These are phyloP conservation scores for Neonectria neomacrospora DNA, from an alignment of 2,329 filamentous ascomycete genomes.

Conservation along the genomic window DNA sequence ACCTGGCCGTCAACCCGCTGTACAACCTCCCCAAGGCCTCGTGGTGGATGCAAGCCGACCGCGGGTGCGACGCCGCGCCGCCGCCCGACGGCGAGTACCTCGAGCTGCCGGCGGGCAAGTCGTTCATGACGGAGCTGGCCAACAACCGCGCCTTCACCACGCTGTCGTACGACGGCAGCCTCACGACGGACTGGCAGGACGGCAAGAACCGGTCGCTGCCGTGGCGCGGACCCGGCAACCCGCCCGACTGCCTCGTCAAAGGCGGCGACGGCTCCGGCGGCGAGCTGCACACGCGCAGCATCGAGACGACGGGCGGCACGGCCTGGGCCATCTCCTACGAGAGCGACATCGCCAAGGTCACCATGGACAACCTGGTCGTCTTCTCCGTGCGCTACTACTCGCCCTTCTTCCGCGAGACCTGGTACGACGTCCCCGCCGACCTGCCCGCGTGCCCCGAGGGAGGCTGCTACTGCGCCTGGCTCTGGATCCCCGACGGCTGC, in stretches of 20 bases:
- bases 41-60: conserved; percentile 64
- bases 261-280: conserved; percentile 53
- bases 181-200: conserved; percentile 58
- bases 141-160: conserved; percentile 62
- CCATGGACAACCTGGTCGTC: conserved; percentile 62
- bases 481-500: conserved; percentile 47
- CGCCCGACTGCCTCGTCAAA: conserved; percentile 41
- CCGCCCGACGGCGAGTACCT: conserved; percentile 49
- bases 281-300: conserved; percentile 58
- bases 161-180: conserved; percentile 55
- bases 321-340: conserved; percentile 64
- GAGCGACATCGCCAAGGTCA: conserved; percentile 57
- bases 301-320: conserved; percentile 56
- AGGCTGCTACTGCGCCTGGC: conserved; percentile 48
- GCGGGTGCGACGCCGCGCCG: conserved; percentile 57
- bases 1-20: conserved; percentile 58
- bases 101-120: conserved; percentile 59
- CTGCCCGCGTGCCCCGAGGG: conserved; percentile 43
- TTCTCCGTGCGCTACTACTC: conserved; percentile 57
- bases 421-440: conserved; percentile 44
- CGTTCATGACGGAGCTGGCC: conserved; percentile 61
- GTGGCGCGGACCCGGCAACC: conserved; percentile 53
- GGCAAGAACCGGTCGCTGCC: conserved; percentile 57
- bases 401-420: conserved; percentile 46
- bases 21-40: conserved; percentile 55